Base-by-base conservation (phyloP, 1,139 yeast species). In the Eremothecium sinecaudum region DNA sequence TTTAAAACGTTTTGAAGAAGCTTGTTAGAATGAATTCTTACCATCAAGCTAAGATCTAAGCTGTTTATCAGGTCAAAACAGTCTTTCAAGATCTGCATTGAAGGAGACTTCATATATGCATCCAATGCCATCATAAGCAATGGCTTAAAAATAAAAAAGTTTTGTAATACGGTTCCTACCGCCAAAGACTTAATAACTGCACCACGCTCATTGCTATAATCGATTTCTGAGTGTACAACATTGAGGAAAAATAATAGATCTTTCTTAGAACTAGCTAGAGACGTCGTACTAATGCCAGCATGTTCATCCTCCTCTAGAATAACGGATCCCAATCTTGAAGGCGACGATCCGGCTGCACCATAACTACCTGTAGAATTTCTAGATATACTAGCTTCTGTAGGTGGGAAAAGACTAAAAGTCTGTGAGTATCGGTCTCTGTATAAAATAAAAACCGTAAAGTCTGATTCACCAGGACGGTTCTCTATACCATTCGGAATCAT, bases 101-200 rank as follows among this genome's bases (percentile, higher is more conserved):
- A 34, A 18, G 22, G 33, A 18, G 56, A 51, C 43, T 36, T 55
- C 66, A 43, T 70, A 63, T 33, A 70, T 73, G 24, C 69, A 71
- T 45, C 79, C 71, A 57, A 69, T 63, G 44, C 68, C 56, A 34
- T 55, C 38, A 30, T 37, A 34, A 49, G 51, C 39, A 48, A 15
- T 3, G 55, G 50, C 44, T 51, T 53, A 43, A 40, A 74, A 49
- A 43, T 73, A 63, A 45, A 62, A 56, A 44, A 74, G 47, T 48
- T 77, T 58, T 40, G 61, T 56, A 58, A 68, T 62, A 43, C 75
- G 46, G 59, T 73, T 72, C 74, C 50, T 66, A 61, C 8, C 67
- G 68, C 44, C 56, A 52, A 37, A 11, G 49, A 42, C 32, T 46
- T 46, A 7, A 52, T 46, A 13, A 35, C 41, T 18, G 56, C 53